Evolutionary conservation across 1,139 yeast species (phyloP).

Genomic region (Schizosaccharomyces versatilis): DNA sequence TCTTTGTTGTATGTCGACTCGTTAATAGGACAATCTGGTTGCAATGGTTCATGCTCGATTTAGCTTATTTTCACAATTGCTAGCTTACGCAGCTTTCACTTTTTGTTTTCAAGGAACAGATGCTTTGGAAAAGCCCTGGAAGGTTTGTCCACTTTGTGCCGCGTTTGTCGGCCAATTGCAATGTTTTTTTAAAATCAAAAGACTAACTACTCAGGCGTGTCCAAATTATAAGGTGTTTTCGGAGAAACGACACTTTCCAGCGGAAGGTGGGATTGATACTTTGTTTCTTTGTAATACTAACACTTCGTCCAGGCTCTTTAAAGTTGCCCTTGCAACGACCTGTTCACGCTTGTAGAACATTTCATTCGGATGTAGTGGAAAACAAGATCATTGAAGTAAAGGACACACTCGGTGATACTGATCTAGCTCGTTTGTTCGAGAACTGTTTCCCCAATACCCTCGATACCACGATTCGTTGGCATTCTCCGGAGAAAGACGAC

Average conservation of each 20-base stretch:
- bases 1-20: too few relatives aligned
- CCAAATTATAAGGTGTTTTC: background rate
- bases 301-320: slow-evolving; percentile 18
- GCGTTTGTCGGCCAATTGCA: background rate
- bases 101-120: too few relatives aligned
- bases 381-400: slow-evolving; percentile 33
- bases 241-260: background rate
- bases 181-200: background rate
- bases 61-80: too few relatives aligned
- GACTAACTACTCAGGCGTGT: background rate
- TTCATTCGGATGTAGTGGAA: slow-evolving; percentile 41
- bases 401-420: slow-evolving; percentile 32
- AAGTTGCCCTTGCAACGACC: slow-evolving; percentile 61
- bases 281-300: background rate
- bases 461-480: slow-evolving; percentile 73
- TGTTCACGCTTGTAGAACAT: slow-evolving; percentile 46
- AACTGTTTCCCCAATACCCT: slow-evolving; percentile 72
- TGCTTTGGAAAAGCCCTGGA: too few relatives aligned
- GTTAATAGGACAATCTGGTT: too few relatives aligned
- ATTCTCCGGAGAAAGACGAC: slow-evolving; percentile 18
- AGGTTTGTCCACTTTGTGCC: too few relatives aligned
- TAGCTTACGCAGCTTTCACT: too few relatives aligned
- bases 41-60: too few relatives aligned
- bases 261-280: too few relatives aligned
- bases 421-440: slow-evolving; percentile 53